phyloP scores from a whole-genome alignment of 1,284 basidiomycete species.

The Xerocomus minutiporus region DNA sequence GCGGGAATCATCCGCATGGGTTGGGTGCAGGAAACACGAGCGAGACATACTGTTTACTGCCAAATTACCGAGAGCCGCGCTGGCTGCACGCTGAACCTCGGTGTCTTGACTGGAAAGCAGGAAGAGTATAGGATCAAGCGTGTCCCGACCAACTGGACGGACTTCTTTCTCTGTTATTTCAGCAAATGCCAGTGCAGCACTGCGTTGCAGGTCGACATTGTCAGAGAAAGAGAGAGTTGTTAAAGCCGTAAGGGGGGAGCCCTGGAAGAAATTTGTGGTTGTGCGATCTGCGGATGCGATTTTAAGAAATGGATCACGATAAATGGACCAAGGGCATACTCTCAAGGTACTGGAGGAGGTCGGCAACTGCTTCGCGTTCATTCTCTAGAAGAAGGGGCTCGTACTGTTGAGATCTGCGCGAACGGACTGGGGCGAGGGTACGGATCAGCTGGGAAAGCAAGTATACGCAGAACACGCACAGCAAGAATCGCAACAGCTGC shows the following conservation, averaged over 20 bases:
- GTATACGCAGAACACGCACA: constrained; percentile 44
- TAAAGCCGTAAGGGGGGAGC: constrained; percentile 87
- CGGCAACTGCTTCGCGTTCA: constrained; percentile 97
- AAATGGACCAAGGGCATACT: constrained; percentile 49
- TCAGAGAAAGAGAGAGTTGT: constrained; percentile 98
- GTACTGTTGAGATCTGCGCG: constrained; percentile 78
- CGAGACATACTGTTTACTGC: constrained; percentile 88
- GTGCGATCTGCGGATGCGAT: constrained; percentile 69
- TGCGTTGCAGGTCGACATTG: constrained; percentile 98
- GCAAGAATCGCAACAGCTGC: constrained; percentile 76
- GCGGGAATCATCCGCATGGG: constrained; percentile 20
- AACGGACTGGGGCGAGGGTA: constrained; percentile 48
- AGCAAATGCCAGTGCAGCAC: constrained; percentile 96
- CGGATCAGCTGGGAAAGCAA: constrained; percentile 9
- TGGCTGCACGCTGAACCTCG: constrained; percentile 97
- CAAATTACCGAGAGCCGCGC: constrained; percentile 96
- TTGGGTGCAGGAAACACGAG: constrained; percentile 19
- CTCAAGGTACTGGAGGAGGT: constrained; percentile 95
- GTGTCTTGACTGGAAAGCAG: constrained; percentile 97
- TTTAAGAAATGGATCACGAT: constrained; percentile 10
- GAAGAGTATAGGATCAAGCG: constrained; percentile 97
- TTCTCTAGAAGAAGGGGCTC: constrained; percentile 96
- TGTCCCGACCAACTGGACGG: constrained; percentile 93
- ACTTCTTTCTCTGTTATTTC: constrained; percentile 99
- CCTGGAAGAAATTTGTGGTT: constrained; percentile 94